Base-by-base conservation (phyloP, 768 basidiomycete species). In the Leccinum barrowsii region DNA sequence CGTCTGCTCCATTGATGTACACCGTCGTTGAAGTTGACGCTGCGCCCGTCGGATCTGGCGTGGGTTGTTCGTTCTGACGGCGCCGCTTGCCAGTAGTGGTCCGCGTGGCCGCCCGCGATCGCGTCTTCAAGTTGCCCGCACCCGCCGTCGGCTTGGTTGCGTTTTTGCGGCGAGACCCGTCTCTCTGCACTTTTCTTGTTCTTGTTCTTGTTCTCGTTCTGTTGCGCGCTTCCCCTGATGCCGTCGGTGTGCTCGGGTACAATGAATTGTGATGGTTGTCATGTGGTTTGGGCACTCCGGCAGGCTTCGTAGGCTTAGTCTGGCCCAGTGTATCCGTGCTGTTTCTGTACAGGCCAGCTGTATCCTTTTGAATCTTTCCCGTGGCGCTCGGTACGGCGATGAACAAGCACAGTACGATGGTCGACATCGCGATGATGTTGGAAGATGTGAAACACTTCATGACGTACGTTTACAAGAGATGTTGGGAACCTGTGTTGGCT, bases 41-140 rank as follows among this genome's bases (percentile, higher is more conserved):
- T 0, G 60, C 56, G 2, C 75, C 77, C 1, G 77, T 78, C 3
- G 78, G 77, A 48, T 71, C 68, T 3, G 78, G 78, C 2, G 78
- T 79, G 0, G 78, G 78, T 19, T 64, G 59, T 6, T 58, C 63
- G 34, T 71, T 59, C 34, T 57, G 70, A 22, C 68, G 66, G n/a
- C 62, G 67, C 46, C 13, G 37, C 24, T 48, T 58, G 22, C 66
- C 67, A 0, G 64, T 59, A 6, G 63, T 60, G 35, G 59, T 52
- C 15, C 17, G 61, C 4, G 66, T 60, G 42, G 59, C 54, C n/a
- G 21, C 40, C 59, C 50, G 59, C 22, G 57, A 34, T 7, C 28
- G 51, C 15, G 11, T 12, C 52, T 40, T 40, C 40, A 5, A 40
- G 17, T 46, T 58, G 10, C 21, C 22, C 10, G 28, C 13, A 19